Conservation (phyloP, 2,329 filamentous ascomycete genomes). For the Dendryphion nanum region DNA sequence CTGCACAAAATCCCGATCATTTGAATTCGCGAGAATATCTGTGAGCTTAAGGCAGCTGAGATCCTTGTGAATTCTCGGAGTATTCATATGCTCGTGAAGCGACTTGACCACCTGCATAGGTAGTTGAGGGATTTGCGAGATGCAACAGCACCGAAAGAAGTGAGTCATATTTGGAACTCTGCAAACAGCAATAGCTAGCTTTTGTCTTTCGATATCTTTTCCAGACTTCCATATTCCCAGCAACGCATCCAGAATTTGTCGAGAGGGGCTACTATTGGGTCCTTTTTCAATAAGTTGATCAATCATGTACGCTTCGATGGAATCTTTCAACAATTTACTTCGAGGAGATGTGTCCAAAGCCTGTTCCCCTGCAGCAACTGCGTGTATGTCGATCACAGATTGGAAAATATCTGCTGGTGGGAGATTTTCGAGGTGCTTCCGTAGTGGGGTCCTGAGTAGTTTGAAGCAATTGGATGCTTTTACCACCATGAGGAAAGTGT, state of each 20-base stretch:
- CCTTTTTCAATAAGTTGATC: slow-evolving; percentile 14
- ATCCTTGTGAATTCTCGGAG: slow-evolving; percentile 4
- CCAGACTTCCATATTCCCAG: slow-evolving; percentile 19
- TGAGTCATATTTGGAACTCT: slow-evolving; percentile 4
- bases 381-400: slow-evolving; percentile 17
- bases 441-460: slow-evolving; percentile 4
- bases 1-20: slow-evolving; percentile 5
- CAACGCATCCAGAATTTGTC: slow-evolving; percentile 14
- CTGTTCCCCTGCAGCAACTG: slow-evolving; percentile 3
- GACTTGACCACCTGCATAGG: slow-evolving; percentile 11
- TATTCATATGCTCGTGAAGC: slow-evolving; percentile 10
- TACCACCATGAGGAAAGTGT: slow-evolving; percentile 16
- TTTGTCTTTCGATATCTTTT: slow-evolving; percentile 7
- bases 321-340: slow-evolving; percentile 6
- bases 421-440: slow-evolving; percentile 10
- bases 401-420: slow-evolving; percentile 11
- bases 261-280: slow-evolving; percentile 6
- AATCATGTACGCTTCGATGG: slow-evolving; percentile 17
- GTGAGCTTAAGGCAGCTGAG: slow-evolving; percentile 15
- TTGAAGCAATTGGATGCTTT: slow-evolving; percentile 14
- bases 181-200: slow-evolving; percentile 18
- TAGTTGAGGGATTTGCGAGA: slow-evolving; percentile 15
- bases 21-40: slow-evolving; percentile 11
- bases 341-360: neutral
- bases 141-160: slow-evolving; percentile 14